phyloP scores from a whole-genome alignment of 495 filamentous ascomycete species.

The Pseudevernia furfuracea region DNA sequence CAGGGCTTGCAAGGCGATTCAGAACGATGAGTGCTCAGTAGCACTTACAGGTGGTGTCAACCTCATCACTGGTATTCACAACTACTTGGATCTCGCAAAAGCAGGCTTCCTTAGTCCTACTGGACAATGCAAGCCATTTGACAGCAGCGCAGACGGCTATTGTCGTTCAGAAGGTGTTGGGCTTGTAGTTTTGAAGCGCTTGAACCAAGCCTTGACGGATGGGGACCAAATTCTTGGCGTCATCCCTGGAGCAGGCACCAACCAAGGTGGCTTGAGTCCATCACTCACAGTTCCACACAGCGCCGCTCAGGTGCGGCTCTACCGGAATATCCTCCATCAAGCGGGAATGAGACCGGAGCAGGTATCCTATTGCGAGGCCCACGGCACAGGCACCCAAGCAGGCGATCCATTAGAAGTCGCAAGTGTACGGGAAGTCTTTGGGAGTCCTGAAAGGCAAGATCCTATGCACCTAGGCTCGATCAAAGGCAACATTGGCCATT shows the following conservation, averaged over 20 bases:
- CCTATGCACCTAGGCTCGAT: slow-evolving; percentile 31
- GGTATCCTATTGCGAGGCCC: slow-evolving; percentile 33
- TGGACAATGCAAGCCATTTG: slow-evolving; percentile 61
- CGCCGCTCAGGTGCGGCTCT: slow-evolving; percentile 29
- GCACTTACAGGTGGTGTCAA: slow-evolving; percentile 41
- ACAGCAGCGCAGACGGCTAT: slow-evolving; percentile 63
- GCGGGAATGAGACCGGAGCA: slow-evolving; percentile 21
- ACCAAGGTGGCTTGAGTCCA: slow-evolving; percentile 59
- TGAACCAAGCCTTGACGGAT: slow-evolving; percentile 54
- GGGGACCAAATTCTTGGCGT: slow-evolving; percentile 57
- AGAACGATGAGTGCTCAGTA: slow-evolving; percentile 32
- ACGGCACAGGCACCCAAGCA: slow-evolving; percentile 31
- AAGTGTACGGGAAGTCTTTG: slow-evolving; percentile 35
- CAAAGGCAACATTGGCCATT: slow-evolving; percentile 38
- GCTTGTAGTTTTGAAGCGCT: slow-evolving; percentile 57
- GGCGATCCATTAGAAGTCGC: slow-evolving; percentile 34
- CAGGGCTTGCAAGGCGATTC: slow-evolving; percentile 31
- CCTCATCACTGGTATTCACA: slow-evolving; percentile 33
- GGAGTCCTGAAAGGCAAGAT: slow-evolving; percentile 38
- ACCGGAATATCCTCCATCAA: slow-evolving; percentile 8
- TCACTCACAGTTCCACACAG: slow-evolving; percentile 55
- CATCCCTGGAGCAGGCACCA: slow-evolving; percentile 52
- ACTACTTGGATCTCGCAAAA: slow-evolving; percentile 32
- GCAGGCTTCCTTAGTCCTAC: slow-evolving; percentile 37
- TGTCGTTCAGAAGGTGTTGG: slow-evolving; percentile 64